Evolutionary conservation across 805 yeast species (phyloP).

Genomic region (Kluyveromyces siamensis): DNA sequence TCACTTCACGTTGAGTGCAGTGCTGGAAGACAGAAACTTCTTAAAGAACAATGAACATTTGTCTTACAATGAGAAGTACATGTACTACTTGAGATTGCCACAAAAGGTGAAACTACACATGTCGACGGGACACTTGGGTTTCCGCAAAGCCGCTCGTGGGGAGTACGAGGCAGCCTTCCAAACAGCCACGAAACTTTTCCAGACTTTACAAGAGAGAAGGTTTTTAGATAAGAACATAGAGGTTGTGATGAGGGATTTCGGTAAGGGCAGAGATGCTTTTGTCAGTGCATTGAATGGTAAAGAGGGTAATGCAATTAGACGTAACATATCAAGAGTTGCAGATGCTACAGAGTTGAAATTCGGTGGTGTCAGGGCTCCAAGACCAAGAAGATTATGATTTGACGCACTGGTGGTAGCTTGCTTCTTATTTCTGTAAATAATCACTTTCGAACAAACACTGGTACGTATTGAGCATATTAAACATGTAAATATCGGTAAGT

Average conservation of each 20-base stretch:
- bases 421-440: background rate
- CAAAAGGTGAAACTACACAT: slow-evolving; percentile 62
- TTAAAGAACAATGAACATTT: slow-evolving; percentile 45
- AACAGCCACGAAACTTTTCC: slow-evolving; percentile 64
- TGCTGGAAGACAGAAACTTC: slow-evolving; percentile 54
- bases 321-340: slow-evolving; percentile 57
- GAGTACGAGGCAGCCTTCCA: slow-evolving; percentile 92
- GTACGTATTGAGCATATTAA: background rate
- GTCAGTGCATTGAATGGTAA: slow-evolving; percentile 76
- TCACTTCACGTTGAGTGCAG: slow-evolving; percentile 63
- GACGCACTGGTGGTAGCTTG: background rate
- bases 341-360: slow-evolving; percentile 79
- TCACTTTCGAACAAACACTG: background rate
- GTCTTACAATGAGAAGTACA: slow-evolving; percentile 58
- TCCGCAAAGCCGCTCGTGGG: slow-evolving; percentile 80
- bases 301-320: slow-evolving; percentile 68
- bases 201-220: slow-evolving; percentile 55
- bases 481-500: background rate
- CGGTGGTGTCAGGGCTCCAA: slow-evolving; percentile 88
- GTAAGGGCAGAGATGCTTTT: slow-evolving; percentile 86
- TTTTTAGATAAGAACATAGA: slow-evolving; percentile 58
- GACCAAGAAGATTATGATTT: slow-evolving; percentile 57
- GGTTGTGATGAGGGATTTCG: slow-evolving; percentile 69
- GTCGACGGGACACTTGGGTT: slow-evolving; percentile 82
- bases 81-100: slow-evolving; percentile 71